phyloP scores from a whole-genome alignment of 345 rosid genomes.

The Brassica incana region DNA sequence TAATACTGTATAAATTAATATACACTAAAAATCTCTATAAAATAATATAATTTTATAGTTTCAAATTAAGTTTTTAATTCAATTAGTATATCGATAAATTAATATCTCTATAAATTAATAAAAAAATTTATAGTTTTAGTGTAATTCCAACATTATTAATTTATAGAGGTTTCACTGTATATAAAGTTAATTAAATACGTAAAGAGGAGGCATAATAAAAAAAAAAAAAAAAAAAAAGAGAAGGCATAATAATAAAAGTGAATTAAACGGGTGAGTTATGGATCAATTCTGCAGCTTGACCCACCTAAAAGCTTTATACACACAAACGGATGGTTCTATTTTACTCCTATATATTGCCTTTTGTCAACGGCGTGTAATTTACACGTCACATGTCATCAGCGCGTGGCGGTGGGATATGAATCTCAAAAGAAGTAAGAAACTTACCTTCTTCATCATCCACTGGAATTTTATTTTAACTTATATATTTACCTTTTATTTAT shows the following conservation, averaged over 20 bases:
- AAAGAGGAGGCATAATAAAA: slow-evolving; percentile 16
- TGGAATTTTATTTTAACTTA: not conserved
- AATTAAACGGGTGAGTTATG: slow-evolving; percentile 21
- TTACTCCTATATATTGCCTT: slow-evolving; percentile 3
- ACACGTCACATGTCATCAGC: not conserved
- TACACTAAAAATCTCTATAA: too few relatives aligned
- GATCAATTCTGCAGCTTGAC: slow-evolving; percentile 12
- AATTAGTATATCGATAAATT: too few relatives aligned
- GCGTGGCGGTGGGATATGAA: not conserved
- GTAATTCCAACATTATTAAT: too few relatives aligned
- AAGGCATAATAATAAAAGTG: slow-evolving; percentile 28
- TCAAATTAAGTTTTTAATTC: too few relatives aligned
- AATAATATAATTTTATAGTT: too few relatives aligned
- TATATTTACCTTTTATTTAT: not conserved
- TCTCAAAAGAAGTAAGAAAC: not conserved
- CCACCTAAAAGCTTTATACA: not conserved
- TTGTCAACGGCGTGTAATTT: slow-evolving; percentile 31
- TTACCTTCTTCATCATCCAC: not conserved
- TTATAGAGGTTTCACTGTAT: too few relatives aligned
- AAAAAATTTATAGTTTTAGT: too few relatives aligned
- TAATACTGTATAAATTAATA: too few relatives aligned
- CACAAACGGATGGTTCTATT: slow-evolving; percentile 28
- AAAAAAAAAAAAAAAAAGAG: not conserved
- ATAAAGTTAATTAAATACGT: slow-evolving; percentile 1
- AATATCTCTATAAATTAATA: too few relatives aligned